Percentiles rank a stretch among this genome's conserved stretches.
These are phyloP conservation scores for Andrographis paniculata DNA, from an alignment of 305 asterid species.

Conservation along the genomic window DNA sequence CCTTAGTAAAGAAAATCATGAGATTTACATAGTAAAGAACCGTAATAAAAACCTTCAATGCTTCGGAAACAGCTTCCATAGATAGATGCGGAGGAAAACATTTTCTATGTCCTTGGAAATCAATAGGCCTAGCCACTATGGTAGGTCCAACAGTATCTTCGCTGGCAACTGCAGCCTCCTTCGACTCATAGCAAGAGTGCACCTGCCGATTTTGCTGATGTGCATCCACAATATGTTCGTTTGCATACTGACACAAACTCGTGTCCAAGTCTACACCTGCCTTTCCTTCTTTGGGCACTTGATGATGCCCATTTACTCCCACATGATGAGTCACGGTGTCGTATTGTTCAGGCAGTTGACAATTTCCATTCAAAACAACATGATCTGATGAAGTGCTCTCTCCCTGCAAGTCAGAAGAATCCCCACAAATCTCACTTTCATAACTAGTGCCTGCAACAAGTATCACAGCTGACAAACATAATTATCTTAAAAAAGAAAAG, in stretches of 20 bases:
- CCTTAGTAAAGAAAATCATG: no score
- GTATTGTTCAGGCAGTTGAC: conserved; percentile 10
- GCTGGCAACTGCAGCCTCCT: conserved; percentile 20
- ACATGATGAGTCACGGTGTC: conserved; percentile 9
- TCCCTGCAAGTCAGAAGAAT: conserved; percentile 17
- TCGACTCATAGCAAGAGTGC: conserved; percentile 16
- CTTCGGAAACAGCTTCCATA: conserved; percentile 33
- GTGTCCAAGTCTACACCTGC: conserved; percentile 22
- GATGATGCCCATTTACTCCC: conserved; percentile 21
- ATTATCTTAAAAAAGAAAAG: no score
- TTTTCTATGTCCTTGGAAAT: conserved; percentile 24
- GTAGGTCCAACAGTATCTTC: conserved; percentile 24
- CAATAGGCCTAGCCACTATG: conserved; percentile 21
- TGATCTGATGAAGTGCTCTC: conserved; percentile 20
- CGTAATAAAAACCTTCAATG: conserved; percentile 67
- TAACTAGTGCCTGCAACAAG: conserved; percentile 25
- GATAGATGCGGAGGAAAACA: conserved; percentile 55
- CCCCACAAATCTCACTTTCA: conserved; percentile 22
- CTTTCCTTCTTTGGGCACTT: conserved; percentile 21
- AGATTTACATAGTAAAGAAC: no score
- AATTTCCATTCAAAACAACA: conserved; percentile 20
- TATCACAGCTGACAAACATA: not conserved
- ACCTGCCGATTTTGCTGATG: conserved; percentile 29
- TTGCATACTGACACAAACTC: conserved; percentile 20
- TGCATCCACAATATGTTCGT: conserved; percentile 24